phyloP scores from a whole-genome alignment of 805 yeast genomes.

The Schwanniomyces sp. region DNA sequence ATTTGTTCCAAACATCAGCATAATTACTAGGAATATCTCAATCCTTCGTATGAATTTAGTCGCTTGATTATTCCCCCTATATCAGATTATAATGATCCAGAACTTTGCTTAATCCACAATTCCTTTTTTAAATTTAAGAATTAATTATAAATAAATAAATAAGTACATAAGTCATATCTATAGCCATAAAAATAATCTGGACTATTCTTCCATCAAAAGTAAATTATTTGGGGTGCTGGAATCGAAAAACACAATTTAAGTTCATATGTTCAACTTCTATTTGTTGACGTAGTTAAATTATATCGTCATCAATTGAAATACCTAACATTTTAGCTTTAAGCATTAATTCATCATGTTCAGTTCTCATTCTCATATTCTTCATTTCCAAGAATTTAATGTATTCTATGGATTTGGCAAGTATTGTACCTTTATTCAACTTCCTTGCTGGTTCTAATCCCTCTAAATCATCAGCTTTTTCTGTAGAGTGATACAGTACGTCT shows the following conservation, averaged over 20 bases:
- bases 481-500: not conserved
- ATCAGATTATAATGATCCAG: no score
- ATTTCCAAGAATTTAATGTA: slow-evolving; percentile 71
- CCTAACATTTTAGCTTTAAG: slow-evolving; percentile 38
- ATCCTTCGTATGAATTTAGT: no score
- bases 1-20: not conserved
- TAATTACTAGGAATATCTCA: not conserved
- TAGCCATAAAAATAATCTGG: no score
- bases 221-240: no score
- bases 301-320: slow-evolving; percentile 8
- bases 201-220: no score
- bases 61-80: no score
- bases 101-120: no score
- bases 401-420: slow-evolving; percentile 75
- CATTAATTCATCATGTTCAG: slow-evolving; percentile 53
- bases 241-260: no score
- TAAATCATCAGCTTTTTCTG: slow-evolving; percentile 34
- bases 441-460: slow-evolving; percentile 78
- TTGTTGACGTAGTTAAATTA: not conserved
- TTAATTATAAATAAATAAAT: no score
- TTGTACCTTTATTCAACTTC: slow-evolving; percentile 76
- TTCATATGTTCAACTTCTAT: no score
- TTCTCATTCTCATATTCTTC: slow-evolving; percentile 50
- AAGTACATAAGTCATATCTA: no score
- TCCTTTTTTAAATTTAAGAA: no score